Base-by-base conservation (phyloP, 331 rosid species). In the Acacia pycnantha region DNA sequence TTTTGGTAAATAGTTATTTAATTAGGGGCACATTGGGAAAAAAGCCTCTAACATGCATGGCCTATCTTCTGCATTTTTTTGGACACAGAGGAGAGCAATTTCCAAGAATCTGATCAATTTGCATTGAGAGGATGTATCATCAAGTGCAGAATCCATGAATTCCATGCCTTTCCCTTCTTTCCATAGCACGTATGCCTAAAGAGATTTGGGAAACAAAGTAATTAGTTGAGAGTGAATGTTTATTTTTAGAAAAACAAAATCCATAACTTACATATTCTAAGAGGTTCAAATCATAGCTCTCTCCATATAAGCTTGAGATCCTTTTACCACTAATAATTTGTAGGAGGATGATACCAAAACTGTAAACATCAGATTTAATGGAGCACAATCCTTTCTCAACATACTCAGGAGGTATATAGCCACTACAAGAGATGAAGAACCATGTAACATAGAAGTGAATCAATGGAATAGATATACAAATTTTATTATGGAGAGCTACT, bases 51-150 rank as follows among this genome's bases (percentile, higher is more conserved):
- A 50, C 68, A 61, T 61, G 68, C 37, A 11, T 4, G 35, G 37
- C 19, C 68, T 61, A 26, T 61, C 68, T 61, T 61, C 68, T 26
- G 68, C 37, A 26, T 26, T 3, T 26, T 61, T 61, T 18, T 61
- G 37, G 37, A 61, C 68, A 26, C 68, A 61, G 6, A 26, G 33
- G 68, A 61, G 35, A 26, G 35, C 37, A 61, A 61, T 61, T 16
- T 74, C 80, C 81, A 85, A 35, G 81, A 87, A 83, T 56, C 73
- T 76, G 59, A 78, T 18, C 21, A 88, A 26, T 76, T 85, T 83
- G 53, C 85, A 85, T 1, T 69, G 16, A 15, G 87, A 84, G 37
- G 24, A 13, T 41, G 80, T 47, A 27, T 88, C 88, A 74, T 85
- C 88, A 8, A 85, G 70, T 21, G 80, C 24, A 19, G 71, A 43